Evolutionary conservation across 257 asterid species (phyloP).

Genomic region (Solanum sparsipilum): DNA sequence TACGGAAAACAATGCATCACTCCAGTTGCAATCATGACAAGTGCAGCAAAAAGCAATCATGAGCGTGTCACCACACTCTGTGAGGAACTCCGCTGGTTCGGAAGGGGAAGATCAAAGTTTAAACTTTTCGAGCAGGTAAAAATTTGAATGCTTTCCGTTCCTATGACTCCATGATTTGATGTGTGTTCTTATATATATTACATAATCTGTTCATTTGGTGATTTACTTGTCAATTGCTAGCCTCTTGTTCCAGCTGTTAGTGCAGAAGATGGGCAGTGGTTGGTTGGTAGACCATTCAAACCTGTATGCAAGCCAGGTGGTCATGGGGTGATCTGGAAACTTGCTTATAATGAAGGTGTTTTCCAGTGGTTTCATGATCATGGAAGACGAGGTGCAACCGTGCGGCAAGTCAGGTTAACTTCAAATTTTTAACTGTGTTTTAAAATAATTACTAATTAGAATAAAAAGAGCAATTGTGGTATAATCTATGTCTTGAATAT

Average conservation of each 20-base stretch:
- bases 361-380: conserved; percentile 78
- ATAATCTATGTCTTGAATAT: conserved; percentile 9
- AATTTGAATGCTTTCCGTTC: conserved; percentile 5
- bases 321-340: conserved; percentile 99
- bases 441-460: neutral
- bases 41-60: conserved; percentile 87
- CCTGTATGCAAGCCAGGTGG: conserved; percentile 99
- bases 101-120: conserved; percentile 81
- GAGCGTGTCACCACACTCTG: conserved; percentile 59
- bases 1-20: conserved; percentile 84
- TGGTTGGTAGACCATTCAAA: conserved; percentile 47
- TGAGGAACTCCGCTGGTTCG: conserved; percentile 78
- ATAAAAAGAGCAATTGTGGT: neutral
- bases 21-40: conserved; percentile 99
- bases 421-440: neutral
- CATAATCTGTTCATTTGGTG: conserved; percentile 15
- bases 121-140: conserved; percentile 84
- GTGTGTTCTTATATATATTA: neutral
- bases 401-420: conserved; percentile 86
- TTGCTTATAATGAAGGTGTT: conserved; percentile 88
- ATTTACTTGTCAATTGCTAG: conserved; percentile 43
- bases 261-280: conserved; percentile 95
- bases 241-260: conserved; percentile 98
- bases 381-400: conserved; percentile 88
- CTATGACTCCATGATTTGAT: neutral